Base-by-base conservation (phyloP, 305 asterid genomes). In the Fraxinus velutina region DNA sequence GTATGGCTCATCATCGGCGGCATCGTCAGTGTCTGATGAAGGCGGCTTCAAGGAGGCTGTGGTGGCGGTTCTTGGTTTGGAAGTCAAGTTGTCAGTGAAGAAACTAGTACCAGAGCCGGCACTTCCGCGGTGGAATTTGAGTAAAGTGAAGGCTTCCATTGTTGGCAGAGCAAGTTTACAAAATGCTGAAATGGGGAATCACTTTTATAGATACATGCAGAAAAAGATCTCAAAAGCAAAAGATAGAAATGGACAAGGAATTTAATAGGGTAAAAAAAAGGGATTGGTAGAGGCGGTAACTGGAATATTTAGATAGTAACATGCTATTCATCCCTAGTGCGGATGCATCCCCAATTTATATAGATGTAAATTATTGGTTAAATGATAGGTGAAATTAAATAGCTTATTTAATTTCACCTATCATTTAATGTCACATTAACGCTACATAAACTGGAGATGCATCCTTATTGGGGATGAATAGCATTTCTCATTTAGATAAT, bases 71-170 rank as follows among this genome's bases (percentile, higher is more conserved):
- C 72, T 62, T 36, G 75, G 6, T 73, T 68, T 73, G 34, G 73
- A 17, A 42, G 24, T 27, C 55, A 50, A 21, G 44, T 72, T 82
- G 9, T 62, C 33, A 9, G 62, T 33, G 27, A 77, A 66, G 77
- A 71, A 68, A 4, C 77, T 22, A 70, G 33, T 50, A n/a, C 85
- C 72, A 24, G 83, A 86, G 22, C 83, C 71, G 44, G 84, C 87
- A 24, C 86, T 87, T 2, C 85, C 80, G 2, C 89, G 91, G 90
- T 90, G 85, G 83, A 85, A 81, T 37, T 83, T 88, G 79, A 88
- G 90, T 6, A 88, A 76, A 83, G 88, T 86, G 78, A 88, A 88
- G 77, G 91, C 85, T 32, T 86, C 89, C 91, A 88, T 88, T 2
- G 89, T 85, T 60, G 90, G 87, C 73, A 88, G 71, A 88, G 91